Base-by-base conservation (phyloP, 257 asterid genomes). In the Linaria vulgaris region DNA sequence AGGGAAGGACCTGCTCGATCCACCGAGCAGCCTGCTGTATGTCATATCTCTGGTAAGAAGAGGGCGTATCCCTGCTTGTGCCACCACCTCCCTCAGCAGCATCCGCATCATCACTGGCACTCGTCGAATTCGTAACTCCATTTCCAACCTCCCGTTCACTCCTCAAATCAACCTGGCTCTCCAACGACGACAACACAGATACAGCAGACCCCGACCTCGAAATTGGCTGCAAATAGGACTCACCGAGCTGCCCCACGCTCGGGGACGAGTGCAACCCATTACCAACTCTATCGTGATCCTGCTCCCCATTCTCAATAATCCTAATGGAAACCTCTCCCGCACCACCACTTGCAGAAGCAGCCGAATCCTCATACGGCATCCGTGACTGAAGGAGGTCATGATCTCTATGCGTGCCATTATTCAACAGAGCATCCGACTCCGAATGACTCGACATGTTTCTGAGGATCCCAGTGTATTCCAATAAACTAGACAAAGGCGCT, bases 11-110 rank as follows among this genome's bases (percentile, higher is more conserved):
- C 70, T 86, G 95, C 78, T 88, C 96, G 48, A 88, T 88, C 95
- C 94, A 86, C 58, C 95, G 77, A 69, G 95, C 95, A 67, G 87
- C 95, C 72, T 86, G 95, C 69, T 86, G 96, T 68, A 88, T 84
- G 73, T 87, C 97, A 57, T 90, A 87, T 78, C 96, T 77, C 74
- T 90, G 97, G 78, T 88, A 84, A 58, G 97, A 84, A 64, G 97
- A 83, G 24, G 84, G 69, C 16, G 81, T 67, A 64, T 80, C 95
- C 79, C 95, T 80, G 61, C 66, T 75, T 65, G 69, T 80, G 69
- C 38, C 50, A 58, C 80, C 84, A 72, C 7, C 78, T 61, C 78
- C 91, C 39, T 81, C 96, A 10, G 70, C 72, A 66, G 72, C 62
- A 38, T 80, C 87, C 0, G 71, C 41, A 76, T 79, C 78, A 34